A percentile compares a stretch with the other conserved stretches of the same genome.
Conservation (phyloP, 352 stramenopile genomes). For the Blastocystis sp. region DNA sequence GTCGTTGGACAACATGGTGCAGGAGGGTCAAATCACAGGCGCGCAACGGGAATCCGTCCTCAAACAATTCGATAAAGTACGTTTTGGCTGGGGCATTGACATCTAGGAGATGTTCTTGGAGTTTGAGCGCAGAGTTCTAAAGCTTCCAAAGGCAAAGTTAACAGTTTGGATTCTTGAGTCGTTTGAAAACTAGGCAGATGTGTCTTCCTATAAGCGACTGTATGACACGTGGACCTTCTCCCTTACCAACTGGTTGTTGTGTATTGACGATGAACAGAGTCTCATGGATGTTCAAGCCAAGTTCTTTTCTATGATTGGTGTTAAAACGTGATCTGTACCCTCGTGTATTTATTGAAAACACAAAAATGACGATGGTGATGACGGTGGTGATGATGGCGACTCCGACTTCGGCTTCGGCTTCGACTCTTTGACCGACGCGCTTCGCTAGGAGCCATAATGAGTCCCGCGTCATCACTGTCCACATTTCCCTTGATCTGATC, state of each 20-base stretch:
- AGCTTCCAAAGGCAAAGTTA: slow-evolving; percentile 1
- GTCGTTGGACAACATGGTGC: background rate
- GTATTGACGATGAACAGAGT: background rate
- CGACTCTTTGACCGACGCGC: background rate
- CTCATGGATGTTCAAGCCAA: background rate
- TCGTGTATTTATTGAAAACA: background rate
- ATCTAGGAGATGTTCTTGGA: background rate
- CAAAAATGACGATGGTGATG: background rate
- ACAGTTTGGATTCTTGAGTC: background rate
- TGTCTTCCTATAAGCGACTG: background rate
- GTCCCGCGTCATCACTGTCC: background rate
- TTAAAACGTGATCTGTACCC: background rate
- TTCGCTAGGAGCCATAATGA: background rate
- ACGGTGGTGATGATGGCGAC: background rate
- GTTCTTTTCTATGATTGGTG: slow-evolving; percentile 9
- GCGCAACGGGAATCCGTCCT: background rate
- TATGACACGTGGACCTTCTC: slow-evolving; percentile 11
- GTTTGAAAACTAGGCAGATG: background rate
- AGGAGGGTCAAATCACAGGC: background rate
- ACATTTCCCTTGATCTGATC: slow-evolving; percentile 32
- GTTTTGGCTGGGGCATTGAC: background rate
- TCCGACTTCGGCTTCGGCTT: background rate
- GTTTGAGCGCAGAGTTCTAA: background rate
- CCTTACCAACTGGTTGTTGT: background rate
- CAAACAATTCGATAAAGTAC: background rate